Base-by-base conservation (phyloP, 2,329 filamentous ascomycete species). In the Trichoderma atrobrunneum region DNA sequence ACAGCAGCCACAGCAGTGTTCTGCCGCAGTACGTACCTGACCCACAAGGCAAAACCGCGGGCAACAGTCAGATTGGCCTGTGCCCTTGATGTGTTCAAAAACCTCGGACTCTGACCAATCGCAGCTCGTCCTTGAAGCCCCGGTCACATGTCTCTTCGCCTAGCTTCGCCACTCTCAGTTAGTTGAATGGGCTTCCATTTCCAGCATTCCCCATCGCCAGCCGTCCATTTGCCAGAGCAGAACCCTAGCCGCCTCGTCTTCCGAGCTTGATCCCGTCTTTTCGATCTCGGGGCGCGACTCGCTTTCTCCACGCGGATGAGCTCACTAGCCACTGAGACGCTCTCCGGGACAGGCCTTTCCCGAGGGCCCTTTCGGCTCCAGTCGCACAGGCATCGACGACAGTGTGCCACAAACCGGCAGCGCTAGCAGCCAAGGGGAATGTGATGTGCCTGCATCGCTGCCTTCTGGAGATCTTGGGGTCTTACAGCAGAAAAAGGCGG, bases 61-160 rank as follows among this genome's bases (percentile, higher is more conserved):
- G 43, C 71, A 54, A 26, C 39, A 43, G 71, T 34, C 62, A 59
- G 60, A 64, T 59, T 54, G 69, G 59, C 48, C n/a, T 48, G 48
- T 30, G 70, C 64, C 56, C 56, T 56, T 54, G 11, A 12, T 11
- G 39, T 39, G 26, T 24, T 30, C 48, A 16, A 11, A n/a, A 11
- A 62, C 28, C 59, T 66, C 39, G 54, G 39, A 57, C 43, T 48
- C 7, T 24, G 24, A 10, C 71, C 71, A 72, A 72, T 72, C 54
- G 21, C 21, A 56, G 34, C 24, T 2, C 24, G 24, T 24, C 34
- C 6, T 56, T 66, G 10, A 32, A 48, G 24, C 54, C 54, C 51
- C 34, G 61, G 60, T 72, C 71, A 72, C 65, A 72, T 72, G 71
- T 21, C 61, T 70, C 8, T 69, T 70, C 71, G 71, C 66, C 64